phyloP scores from a whole-genome alignment of 257 asterid species.

The Ballota nigra region DNA sequence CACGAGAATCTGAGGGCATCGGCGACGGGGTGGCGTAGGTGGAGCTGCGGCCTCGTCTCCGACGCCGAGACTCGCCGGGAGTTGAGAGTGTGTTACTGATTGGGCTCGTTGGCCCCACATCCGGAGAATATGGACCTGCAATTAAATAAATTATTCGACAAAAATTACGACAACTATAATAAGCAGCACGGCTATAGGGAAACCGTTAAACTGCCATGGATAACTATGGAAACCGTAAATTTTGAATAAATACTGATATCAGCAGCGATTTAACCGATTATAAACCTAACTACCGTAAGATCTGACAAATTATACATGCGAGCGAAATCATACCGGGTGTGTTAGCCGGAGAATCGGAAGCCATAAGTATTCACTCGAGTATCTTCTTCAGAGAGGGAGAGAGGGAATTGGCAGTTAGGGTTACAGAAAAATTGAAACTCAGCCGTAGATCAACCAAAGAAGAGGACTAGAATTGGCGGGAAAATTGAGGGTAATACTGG shows the following conservation, averaged over 20 bases:
- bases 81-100: conserved; percentile 80
- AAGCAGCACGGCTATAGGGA: not conserved
- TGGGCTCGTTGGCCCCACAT: conserved; percentile 68
- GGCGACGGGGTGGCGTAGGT: conserved; percentile 71
- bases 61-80: conserved; percentile 57
- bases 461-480: conserved; percentile 35
- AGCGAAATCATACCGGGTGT: conserved; percentile 40
- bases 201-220: not conserved
- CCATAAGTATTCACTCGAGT: conserved; percentile 38
- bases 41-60: conserved; percentile 62
- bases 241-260: not conserved
- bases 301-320: not conserved
- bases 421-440: not conserved
- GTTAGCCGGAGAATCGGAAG: conserved; percentile 71
- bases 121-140: conserved; percentile 77
- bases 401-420: conserved; percentile 7
- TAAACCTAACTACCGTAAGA: not conserved
- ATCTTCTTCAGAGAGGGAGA: not conserved
- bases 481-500: conserved; percentile 18
- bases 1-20: conserved; percentile 46
- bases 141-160: conserved; percentile 4
- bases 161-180: not conserved
- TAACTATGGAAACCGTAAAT: not conserved
- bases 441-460: not conserved
- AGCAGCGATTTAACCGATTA: not conserved